These are phyloP conservation scores for Grifola frondosa DNA, from an alignment of 1,284 basidiomycete species.

Conservation along the genomic window DNA sequence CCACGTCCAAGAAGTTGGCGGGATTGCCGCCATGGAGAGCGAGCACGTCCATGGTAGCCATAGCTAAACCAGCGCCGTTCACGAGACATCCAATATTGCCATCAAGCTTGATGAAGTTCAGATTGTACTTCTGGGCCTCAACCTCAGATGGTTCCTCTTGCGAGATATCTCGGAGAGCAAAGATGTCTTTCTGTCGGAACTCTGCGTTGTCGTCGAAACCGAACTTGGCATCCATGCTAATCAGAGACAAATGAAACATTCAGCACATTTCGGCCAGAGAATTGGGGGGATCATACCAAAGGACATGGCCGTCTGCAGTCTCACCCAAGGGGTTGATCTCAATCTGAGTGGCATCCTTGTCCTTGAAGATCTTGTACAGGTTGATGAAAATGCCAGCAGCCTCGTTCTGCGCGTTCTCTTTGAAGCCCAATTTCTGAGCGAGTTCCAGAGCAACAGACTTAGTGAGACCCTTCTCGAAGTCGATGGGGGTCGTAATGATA, in stretches of 20 bases:
- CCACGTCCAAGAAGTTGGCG: constrained; percentile 98
- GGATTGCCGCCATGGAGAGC: constrained; percentile 94
- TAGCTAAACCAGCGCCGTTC: constrained; percentile 98
- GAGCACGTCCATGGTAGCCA: constrained; percentile 99
- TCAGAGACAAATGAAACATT: neutral
- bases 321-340: constrained; percentile 99
- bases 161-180: constrained; percentile 85
- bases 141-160: constrained; percentile 99
- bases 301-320: constrained; percentile 88
- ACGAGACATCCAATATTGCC: constrained; percentile 98
- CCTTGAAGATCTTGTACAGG: constrained; percentile 96
- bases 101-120: constrained; percentile 99
- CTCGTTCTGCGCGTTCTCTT: constrained; percentile 69
- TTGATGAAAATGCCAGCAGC: constrained; percentile 95
- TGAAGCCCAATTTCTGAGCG: constrained; percentile 92
- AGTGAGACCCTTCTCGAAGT: constrained; percentile 84
- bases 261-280: neutral
- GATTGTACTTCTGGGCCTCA: constrained; percentile 89
- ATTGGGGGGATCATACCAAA: constrained; percentile 61
- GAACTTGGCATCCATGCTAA: constrained; percentile 99
- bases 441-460: constrained; percentile 73
- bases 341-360: constrained; percentile 99
- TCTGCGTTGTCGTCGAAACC: constrained; percentile 99
- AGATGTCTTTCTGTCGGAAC: constrained; percentile 94
- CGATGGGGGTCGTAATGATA: constrained; percentile 95